These are phyloP conservation scores for Suhomyces kilbournensis DNA, from an alignment of 805 yeast species.

Conservation along the genomic window DNA sequence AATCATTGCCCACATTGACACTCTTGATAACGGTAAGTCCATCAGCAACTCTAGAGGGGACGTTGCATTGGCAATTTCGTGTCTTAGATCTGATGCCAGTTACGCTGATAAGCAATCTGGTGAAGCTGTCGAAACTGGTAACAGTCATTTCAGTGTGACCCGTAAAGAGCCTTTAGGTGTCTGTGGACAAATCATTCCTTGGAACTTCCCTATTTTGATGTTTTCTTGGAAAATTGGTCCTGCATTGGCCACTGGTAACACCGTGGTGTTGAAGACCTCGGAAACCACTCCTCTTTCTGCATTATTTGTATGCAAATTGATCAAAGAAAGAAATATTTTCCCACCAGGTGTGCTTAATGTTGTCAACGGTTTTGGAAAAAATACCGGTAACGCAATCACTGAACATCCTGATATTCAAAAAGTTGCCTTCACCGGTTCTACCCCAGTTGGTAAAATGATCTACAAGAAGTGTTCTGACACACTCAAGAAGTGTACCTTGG, in stretches of 20 bases:
- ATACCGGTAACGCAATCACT: slow-evolving; percentile 67
- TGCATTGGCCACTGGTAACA: slow-evolving; percentile 76
- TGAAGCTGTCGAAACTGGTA: slow-evolving; percentile 38
- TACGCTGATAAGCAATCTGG: slow-evolving; percentile 60
- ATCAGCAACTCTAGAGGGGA: slow-evolving; percentile 48
- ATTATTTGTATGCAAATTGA: slow-evolving; percentile 55
- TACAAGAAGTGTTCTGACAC: slow-evolving; percentile 68
- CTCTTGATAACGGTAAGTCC: slow-evolving; percentile 49
- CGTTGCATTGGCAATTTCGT: slow-evolving; percentile 42
- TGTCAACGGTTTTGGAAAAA: slow-evolving; percentile 63
- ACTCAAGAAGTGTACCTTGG: slow-evolving; percentile 61
- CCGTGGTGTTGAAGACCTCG: slow-evolving; percentile 66
- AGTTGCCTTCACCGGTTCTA: slow-evolving; percentile 56
- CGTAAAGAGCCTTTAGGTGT: slow-evolving; percentile 65
- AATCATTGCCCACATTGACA: slow-evolving; percentile 54
- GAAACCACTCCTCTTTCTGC: slow-evolving; percentile 74
- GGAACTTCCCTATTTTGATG: slow-evolving; percentile 70
- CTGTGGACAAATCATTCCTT: slow-evolving; percentile 66
- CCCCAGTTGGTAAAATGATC: slow-evolving; percentile 60
- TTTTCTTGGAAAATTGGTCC: slow-evolving; percentile 83
- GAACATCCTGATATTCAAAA: slow-evolving; percentile 47
- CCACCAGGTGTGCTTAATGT: slow-evolving; percentile 76
- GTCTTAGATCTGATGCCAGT: slow-evolving; percentile 54
- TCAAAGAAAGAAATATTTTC: slow-evolving; percentile 67
- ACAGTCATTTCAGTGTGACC: slow-evolving; percentile 58